These are phyloP conservation scores for Chiua virens DNA, from an alignment of 768 basidiomycete genomes.

Conservation along the genomic window DNA sequence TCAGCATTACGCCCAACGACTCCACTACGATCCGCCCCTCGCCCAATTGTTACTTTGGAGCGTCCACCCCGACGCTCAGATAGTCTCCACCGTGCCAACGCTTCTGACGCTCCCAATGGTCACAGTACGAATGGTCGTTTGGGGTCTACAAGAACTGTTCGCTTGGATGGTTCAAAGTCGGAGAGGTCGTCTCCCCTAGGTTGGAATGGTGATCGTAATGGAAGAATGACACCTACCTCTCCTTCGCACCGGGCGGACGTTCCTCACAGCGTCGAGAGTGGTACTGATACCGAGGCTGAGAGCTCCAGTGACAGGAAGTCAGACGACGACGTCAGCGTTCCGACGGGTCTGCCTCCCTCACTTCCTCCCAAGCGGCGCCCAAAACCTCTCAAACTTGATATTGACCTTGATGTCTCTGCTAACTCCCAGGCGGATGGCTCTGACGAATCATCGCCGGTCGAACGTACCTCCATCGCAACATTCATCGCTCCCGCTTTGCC, in stretches of 20 bases:
- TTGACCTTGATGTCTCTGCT: constrained; percentile 14
- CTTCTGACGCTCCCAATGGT: not conserved
- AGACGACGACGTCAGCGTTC: constrained; percentile 22
- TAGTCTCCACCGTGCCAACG: constrained; percentile 25
- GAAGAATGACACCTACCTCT: constrained; percentile 43
- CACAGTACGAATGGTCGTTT: constrained; percentile 8
- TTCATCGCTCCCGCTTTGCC: constrained; percentile 87
- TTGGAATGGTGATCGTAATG: constrained; percentile 21
- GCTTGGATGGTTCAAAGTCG: constrained; percentile 18
- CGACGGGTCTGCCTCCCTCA: constrained; percentile 36
- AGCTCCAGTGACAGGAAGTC: constrained; percentile 38
- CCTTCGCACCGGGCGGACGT: constrained; percentile 69
- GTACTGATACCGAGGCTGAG: constrained; percentile 69
- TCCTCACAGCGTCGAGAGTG: constrained; percentile 71
- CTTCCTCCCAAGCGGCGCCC: constrained; percentile 46
- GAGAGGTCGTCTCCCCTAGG: constrained; percentile 20
- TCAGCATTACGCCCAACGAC: constrained; percentile 7
- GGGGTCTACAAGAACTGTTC: constrained; percentile 8
- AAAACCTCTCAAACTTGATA: constrained; percentile 28
- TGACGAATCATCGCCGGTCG: constrained; percentile 63
- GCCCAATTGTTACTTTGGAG: constrained; percentile 35
- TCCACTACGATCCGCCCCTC: constrained; percentile 20
- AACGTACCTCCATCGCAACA: constrained; percentile 67
- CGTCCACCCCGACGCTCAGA: constrained; percentile 34
- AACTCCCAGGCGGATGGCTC: constrained; percentile 38